Evolutionary conservation across 352 stramenopile species (phyloP), one percentile per base, ranked within the genome.

Genomic region (Blastocystis sp.): DNA sequence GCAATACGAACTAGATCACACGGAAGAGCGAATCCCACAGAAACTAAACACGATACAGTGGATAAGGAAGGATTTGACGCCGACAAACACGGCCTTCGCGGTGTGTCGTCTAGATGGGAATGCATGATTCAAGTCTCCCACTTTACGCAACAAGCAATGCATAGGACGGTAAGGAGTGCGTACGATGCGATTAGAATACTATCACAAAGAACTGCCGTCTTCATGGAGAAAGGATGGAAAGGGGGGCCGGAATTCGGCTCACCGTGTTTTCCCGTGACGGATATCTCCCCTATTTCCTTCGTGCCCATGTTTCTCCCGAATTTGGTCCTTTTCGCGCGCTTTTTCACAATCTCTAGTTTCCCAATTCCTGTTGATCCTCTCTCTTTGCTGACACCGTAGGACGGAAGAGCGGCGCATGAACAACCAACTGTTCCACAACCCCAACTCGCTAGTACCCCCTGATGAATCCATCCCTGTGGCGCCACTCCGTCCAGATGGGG

Each of bases 1-100:
- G 63, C 63, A 24, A 4, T 14, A 81, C 69, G 69, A 64, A 42
- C 69, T 81, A 81, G 36, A 64, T 65, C 8, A 81, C 24, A 46
- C 16, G 0, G 16, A 42, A 64, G 11, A 48, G 16, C 11, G 32
- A 24, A 18, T 36, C 34, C 14, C 27, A 81, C 69, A 42, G 38
- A 81, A 29, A 24, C 44, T n/a, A 63, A 64, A 81, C 1, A 42
- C 11, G 21, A 81, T 44, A 16, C n/a, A 24, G n/a, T 75, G 48
- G 34, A 27, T 40, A 24, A 29, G 27, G 32, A 75, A 29, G 6
- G 63, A 40, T 36, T n/a, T 40, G 36, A 53, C 48, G 44, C 63
- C 63, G 21, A 75, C 48, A 29, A 51, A 75, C 4, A 75, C 48
- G 11, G 32, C 63, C 6, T 46, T 48, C 1, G 36, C 44, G n/a